These are phyloP conservation scores for Talaromyces albobiverticillius DNA, from an alignment of 2,329 filamentous ascomycete genomes.

Conservation along the genomic window DNA sequence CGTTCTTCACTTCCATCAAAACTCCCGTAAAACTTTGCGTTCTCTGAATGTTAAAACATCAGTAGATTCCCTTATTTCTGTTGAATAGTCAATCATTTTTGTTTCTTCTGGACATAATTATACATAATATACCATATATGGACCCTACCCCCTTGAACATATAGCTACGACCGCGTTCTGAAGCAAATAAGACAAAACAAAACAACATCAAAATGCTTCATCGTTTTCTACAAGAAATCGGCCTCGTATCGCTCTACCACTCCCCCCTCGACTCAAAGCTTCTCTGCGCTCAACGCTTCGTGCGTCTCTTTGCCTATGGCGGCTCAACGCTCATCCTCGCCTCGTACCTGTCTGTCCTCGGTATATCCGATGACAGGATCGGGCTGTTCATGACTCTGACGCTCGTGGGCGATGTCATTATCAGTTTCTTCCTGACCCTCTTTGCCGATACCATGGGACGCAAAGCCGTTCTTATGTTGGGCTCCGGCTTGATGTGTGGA, in stretches of 20 bases:
- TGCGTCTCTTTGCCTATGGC: constrained; percentile 64
- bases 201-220: background rate
- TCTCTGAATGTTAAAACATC: too few relatives aligned
- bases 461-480: constrained; percentile 52
- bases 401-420: constrained; percentile 58
- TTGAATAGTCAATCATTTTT: too few relatives aligned
- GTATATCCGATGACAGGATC: constrained; percentile 57
- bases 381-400: constrained; percentile 66
- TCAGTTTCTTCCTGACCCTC: constrained; percentile 57
- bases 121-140: too few relatives aligned
- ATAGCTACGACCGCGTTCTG: background rate
- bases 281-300: constrained; percentile 40
- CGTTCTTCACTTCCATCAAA: background rate
- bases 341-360: constrained; percentile 57
- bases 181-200: too few relatives aligned
- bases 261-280: constrained; percentile 38
- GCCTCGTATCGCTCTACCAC: constrained; percentile 35
- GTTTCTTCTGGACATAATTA: too few relatives aligned
- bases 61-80: background rate
- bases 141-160: background rate
- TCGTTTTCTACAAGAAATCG: constrained; percentile 29
- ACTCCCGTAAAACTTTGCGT: background rate
- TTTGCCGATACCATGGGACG: constrained; percentile 59
- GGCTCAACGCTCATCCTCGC: constrained; percentile 60
- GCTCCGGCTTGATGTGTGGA: constrained; percentile 55